Percentiles rank a stretch among this genome's conserved stretches.
Evolutionary conservation across 2,329 filamentous ascomycete genomes (phyloP).

Genomic region (Zarea fungicola): DNA sequence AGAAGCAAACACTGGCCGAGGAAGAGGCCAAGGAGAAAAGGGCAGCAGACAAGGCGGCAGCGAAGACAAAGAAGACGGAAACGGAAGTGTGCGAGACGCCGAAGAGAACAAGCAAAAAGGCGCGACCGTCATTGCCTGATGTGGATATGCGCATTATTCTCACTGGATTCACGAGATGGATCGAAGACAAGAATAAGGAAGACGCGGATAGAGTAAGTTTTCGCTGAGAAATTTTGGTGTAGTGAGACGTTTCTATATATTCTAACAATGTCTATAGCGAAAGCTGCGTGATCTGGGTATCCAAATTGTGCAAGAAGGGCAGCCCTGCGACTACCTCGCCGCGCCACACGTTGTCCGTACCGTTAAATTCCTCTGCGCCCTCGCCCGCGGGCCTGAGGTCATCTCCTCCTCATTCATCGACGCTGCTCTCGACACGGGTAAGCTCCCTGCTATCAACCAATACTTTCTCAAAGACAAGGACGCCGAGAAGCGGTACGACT

Average conservation of each 20-base stretch:
- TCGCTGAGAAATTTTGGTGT: not conserved
- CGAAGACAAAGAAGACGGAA: constrained; percentile 34
- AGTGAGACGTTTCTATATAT: constrained; percentile 15
- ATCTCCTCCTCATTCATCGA: constrained; percentile 77
- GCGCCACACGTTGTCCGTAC: constrained; percentile 85
- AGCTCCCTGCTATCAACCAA: constrained; percentile 57
- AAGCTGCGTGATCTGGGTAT: constrained; percentile 81
- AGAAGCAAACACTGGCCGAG: constrained; percentile 35
- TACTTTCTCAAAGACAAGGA: constrained; percentile 66
- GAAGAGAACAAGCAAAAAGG: constrained; percentile 54
- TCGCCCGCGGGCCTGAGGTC: constrained; percentile 75
- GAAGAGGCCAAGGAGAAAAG: constrained; percentile 33
- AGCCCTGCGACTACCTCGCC: constrained; percentile 76
- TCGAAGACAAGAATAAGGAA: constrained; percentile 66
- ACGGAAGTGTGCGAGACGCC: constrained; percentile 45
- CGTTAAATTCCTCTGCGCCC: constrained; percentile 83
- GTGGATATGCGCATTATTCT: constrained; percentile 72
- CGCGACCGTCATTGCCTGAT: constrained; percentile 54
- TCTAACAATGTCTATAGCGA: constrained; percentile 47
- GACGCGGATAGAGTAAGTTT: constrained; percentile 72
- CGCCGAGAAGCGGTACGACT: constrained; percentile 65
- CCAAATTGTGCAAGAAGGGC: constrained; percentile 68
- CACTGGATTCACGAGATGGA: constrained; percentile 81
- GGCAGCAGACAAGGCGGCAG: constrained; percentile 35
- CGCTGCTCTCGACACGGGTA: constrained; percentile 63